These are phyloP conservation scores for Anisogramma anomala DNA, from an alignment of 2,329 filamentous ascomycete genomes.

Conservation along the genomic window DNA sequence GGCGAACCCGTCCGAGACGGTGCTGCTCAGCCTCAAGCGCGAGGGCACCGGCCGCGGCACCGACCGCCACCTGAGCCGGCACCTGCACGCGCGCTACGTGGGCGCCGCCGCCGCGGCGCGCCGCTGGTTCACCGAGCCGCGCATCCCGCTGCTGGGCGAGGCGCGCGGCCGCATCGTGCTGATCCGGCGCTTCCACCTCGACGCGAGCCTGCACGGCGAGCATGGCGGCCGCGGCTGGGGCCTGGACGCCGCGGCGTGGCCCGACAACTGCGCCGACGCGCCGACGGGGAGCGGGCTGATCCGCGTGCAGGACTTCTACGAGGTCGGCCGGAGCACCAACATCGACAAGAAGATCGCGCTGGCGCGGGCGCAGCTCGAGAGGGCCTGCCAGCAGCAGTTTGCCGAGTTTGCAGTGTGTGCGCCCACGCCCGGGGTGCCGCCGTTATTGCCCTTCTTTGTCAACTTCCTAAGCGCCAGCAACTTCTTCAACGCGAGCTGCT, in stretches of 20 bases:
- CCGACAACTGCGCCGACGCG: slow-evolving; percentile 76
- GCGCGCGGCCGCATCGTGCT: slow-evolving; percentile 75
- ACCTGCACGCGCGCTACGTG: slow-evolving; percentile 64
- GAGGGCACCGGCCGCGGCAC: slow-evolving; percentile 74
- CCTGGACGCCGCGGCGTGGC: slow-evolving; percentile 59
- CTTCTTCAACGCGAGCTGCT: slow-evolving; percentile 85
- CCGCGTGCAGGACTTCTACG: slow-evolving; percentile 90
- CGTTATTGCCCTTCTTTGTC: slow-evolving; percentile 63
- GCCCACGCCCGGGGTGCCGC: neutral
- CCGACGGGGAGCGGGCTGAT: slow-evolving; percentile 58
- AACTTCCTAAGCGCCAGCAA: slow-evolving; percentile 89
- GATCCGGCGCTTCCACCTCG: slow-evolving; percentile 65
- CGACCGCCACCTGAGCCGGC: slow-evolving; percentile 65
- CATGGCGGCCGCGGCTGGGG: slow-evolving; percentile 43
- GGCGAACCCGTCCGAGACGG: slow-evolving; percentile 64
- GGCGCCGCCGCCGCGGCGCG: slow-evolving; percentile 31
- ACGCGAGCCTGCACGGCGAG: slow-evolving; percentile 40
- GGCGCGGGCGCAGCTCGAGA: slow-evolving; percentile 63
- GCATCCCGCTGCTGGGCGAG: slow-evolving; percentile 67
- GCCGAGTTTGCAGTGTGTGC: slow-evolving; percentile 28
- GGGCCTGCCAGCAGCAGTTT: slow-evolving; percentile 46
- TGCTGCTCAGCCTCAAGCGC: slow-evolving; percentile 81
- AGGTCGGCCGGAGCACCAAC: slow-evolving; percentile 61
- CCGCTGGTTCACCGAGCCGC: slow-evolving; percentile 69
- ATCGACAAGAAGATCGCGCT: slow-evolving; percentile 73